Evolutionary conservation across 352 stramenopile species (phyloP).

Genomic region (Globisporangium megalacanthum): DNA sequence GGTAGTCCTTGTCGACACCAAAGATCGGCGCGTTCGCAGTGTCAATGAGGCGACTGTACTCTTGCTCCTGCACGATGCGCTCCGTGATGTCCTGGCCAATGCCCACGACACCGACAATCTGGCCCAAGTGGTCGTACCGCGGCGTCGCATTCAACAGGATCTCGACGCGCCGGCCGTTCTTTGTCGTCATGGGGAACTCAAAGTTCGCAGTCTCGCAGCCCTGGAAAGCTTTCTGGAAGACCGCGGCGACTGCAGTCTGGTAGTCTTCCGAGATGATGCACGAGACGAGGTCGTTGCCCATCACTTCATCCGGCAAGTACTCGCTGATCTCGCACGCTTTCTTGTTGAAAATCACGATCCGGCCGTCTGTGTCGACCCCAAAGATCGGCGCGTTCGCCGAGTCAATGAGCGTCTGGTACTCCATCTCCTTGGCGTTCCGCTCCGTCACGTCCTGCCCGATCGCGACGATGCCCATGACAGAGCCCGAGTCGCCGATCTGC

Average conservation of each 20-base stretch:
- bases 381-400: conserved; percentile 78
- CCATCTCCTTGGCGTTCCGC: conserved; percentile 54
- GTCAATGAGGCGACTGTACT: conserved; percentile 71
- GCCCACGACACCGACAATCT: conserved; percentile 46
- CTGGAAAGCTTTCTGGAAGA: conserved; percentile 67
- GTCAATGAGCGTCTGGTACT: conserved; percentile 71
- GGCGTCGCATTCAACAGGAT: conserved; percentile 73
- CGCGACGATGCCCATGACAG: conserved; percentile 46
- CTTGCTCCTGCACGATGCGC: conserved; percentile 59
- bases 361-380: conserved; percentile 48
- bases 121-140: conserved; percentile 39
- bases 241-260: conserved; percentile 47
- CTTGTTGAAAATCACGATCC: conserved; percentile 87
- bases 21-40: conserved; percentile 84
- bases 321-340: conserved; percentile 87
- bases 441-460: conserved; percentile 70
- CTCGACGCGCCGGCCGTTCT: conserved; percentile 63
- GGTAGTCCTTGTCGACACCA: conserved; percentile 53
- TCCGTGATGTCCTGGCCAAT: conserved; percentile 61
- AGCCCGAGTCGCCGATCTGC: conserved; percentile 31
- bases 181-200: conserved; percentile 81
- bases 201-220: conserved; percentile 70
- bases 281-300: conserved; percentile 74
- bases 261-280: conserved; percentile 75
- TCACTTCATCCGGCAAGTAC: conserved; percentile 83